phyloP scores from a whole-genome alignment of 106 monocot species.

The Alisma plantagoaquatica region DNA sequence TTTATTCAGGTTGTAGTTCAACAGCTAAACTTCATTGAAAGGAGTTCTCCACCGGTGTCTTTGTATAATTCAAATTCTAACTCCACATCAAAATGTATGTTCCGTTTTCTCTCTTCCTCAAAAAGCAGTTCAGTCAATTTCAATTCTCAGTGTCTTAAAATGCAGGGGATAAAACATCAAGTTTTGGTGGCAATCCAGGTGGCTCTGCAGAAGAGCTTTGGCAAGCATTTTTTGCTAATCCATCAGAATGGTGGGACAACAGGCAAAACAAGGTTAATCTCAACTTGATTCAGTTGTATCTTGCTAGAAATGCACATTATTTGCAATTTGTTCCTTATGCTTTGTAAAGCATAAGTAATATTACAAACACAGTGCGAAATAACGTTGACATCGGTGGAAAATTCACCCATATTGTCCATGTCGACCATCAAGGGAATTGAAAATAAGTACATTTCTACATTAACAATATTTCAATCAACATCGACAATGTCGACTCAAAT shows the following conservation, averaged over 20 bases:
- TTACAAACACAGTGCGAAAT: too few relatives aligned
- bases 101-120: background rate
- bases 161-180: constrained; percentile 16
- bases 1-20: constrained; percentile 64
- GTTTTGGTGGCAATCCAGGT: constrained; percentile 23
- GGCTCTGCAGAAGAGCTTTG: constrained; percentile 68
- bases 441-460: too few relatives aligned
- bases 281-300: background rate
- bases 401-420: too few relatives aligned
- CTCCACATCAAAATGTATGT: constrained; percentile 34
- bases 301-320: too few relatives aligned
- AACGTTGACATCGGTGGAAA: too few relatives aligned
- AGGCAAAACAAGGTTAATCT: constrained; percentile 63
- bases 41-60: constrained; percentile 33
- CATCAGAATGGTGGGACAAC: constrained; percentile 95
- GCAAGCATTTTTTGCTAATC: constrained; percentile 98
- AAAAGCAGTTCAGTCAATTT: background rate
- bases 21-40: constrained; percentile 74
- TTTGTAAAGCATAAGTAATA: too few relatives aligned
- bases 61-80: constrained; percentile 41
- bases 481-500: too few relatives aligned
- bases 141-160: background rate
- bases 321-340: too few relatives aligned
- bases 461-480: too few relatives aligned
- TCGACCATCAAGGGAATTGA: too few relatives aligned